phyloP scores from a whole-genome alignment of 768 basidiomycete genomes.

The Suillus ampliporus region DNA sequence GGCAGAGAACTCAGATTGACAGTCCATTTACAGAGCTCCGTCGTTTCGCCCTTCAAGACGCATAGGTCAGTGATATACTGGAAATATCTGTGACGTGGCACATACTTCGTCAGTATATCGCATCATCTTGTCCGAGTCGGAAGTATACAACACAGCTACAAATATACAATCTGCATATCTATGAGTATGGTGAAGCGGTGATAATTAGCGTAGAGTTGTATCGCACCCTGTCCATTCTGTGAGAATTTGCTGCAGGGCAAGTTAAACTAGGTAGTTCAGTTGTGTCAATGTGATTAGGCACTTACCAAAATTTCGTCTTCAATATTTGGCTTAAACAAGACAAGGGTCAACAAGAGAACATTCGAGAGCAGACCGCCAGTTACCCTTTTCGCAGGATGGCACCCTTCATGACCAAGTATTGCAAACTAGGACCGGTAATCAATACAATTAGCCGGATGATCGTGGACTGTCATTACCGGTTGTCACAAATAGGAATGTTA shows the following conservation, averaged over 20 bases:
- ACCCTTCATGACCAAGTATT: slow-evolving; percentile 87
- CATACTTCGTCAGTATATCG: slow-evolving; percentile 80
- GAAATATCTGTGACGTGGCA: slow-evolving; percentile 24
- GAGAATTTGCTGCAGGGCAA: slow-evolving; percentile 67
- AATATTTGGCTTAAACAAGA: slow-evolving; percentile 67
- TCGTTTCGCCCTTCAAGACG: slow-evolving; percentile 60
- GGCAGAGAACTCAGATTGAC: slow-evolving; percentile 82
- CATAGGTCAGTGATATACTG: slow-evolving; percentile 26
- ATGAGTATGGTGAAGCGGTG: slow-evolving; percentile 19
- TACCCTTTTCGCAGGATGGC: slow-evolving; percentile 87
- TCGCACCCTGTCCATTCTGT: slow-evolving; percentile 55
- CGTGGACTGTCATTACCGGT: slow-evolving; percentile 53
- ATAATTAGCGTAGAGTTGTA: slow-evolving; percentile 3
- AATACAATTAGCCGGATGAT: neutral
- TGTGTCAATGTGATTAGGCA: slow-evolving; percentile 7
- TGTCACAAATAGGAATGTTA: slow-evolving; percentile 81
- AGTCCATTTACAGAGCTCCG: slow-evolving; percentile 85
- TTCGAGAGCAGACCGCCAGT: slow-evolving; percentile 27
- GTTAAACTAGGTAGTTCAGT: slow-evolving; percentile 16
- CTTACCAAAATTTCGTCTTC: slow-evolving; percentile 81
- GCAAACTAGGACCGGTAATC: slow-evolving; percentile 57
- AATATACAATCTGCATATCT: slow-evolving; percentile 67
- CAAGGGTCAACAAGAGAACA: slow-evolving; percentile 20
- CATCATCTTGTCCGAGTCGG: slow-evolving; percentile 75
- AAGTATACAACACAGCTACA: slow-evolving; percentile 82